Base-by-base conservation (phyloP, 768 basidiomycete genomes). In the Daedaleopsis sinensis region DNA sequence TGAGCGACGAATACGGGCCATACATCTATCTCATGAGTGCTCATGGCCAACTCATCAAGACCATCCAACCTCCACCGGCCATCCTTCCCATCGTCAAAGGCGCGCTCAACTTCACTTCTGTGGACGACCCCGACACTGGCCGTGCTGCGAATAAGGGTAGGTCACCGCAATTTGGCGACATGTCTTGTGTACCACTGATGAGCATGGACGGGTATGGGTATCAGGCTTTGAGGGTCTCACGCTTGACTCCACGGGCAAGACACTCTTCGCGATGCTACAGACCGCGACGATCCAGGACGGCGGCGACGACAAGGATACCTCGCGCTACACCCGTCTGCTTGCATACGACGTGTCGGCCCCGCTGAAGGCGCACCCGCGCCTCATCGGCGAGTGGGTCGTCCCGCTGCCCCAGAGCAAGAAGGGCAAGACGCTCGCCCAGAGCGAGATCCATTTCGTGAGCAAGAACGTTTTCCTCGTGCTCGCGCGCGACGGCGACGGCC, bases 1-100 rank as follows among this genome's bases (percentile, higher is more conserved):
- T 83, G 35, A 84, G 84, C 65, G 88, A 89, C 68, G 88, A 89
- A 73, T 89, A 89, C 64, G 88, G 86, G 1, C 85, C 85, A 3
- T 85, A 85, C 66, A 84, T 89, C 63, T 86, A 88, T 71, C 78
- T 76, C 16, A 83, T 83, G 70, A 72, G 78, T 0, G 67, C 77
- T 0, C 69, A 71, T 24, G 86, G 86, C 1, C 65, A 77, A 1
- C 73, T 89, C 7, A 70, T 87, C 21, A 78, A 82, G 63, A 81
- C 83, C 1, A 86, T 89, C 46, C 77, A 83, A 66, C 86, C 87
- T 0, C 85, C 85, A 0, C 66, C 75, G 4, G 87, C 88, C 0
- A 75, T 86, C 27, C 73, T 87, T 0, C 88, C 89, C 0, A 61
- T 72, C 1, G 73, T 78, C 46, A 70, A 72, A 10, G 85, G 85